Base-by-base conservation (phyloP, 164 flowering plant species). In the Annona cherimola region DNA sequence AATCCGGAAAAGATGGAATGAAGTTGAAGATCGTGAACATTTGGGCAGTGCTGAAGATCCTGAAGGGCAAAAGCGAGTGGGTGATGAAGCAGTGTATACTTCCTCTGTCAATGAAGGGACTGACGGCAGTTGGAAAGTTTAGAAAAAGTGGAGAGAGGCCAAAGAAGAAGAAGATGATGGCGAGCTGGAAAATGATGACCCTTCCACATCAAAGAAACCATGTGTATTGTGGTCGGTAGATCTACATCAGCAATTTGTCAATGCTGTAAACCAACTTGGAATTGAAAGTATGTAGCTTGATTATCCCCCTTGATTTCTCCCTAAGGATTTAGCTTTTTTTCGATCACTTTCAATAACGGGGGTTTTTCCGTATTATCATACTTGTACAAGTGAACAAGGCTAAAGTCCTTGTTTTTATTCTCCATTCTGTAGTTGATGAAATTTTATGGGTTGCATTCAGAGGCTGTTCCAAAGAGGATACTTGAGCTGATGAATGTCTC, bases 181-280 rank as follows among this genome's bases (percentile, higher is more conserved):
- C 16, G 93, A 88, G 45, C 66, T 72, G 42, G 93, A 90, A 5
- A 85, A 75, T 68, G 92, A 91, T 60, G 96, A 85, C 69, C 89
- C 87, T 12, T 76, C 90, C 59, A 35, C 87, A 20, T 73, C 90
- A 39, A 93, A 91, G 82, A 93, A 87, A 79, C 93, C 96, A 70
- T 89, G 98, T 70, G 95, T 93, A 6, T 96, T 93, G 68, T 93
- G 98, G 98, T 91, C 93, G 4, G 90, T 86, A 59, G 96, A 88
- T 76, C 88, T 93, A 61, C 98, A 93, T 83, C 94, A 88, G 78
- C 93, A 93, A 72, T 93, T 93, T 86, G 94, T 89, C 72, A 82
- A 76, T 81, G 96, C 96, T 46, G 96, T 93, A 18, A 86, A 86
- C 78, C 98, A 93, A 76, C 91, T 93, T 42, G 98, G 98, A 72